Conservation (phyloP, 75 land plant genomes). For the Selaginella moellendorffii region DNA sequence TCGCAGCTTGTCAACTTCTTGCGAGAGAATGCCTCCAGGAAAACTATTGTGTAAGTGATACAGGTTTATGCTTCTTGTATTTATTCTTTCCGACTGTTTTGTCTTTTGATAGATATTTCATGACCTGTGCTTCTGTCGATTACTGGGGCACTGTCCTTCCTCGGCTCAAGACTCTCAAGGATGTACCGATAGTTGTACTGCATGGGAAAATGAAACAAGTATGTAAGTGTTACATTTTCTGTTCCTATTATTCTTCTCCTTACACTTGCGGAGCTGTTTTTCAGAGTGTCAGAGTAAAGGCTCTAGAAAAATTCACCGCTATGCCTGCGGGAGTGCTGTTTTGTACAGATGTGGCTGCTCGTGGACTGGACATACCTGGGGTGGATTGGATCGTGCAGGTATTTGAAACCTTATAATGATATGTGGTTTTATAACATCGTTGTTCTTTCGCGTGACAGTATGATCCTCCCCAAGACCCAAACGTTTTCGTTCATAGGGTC, state of each 20-base stretch:
- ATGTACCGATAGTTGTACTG: neutral
- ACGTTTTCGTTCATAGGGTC: conserved; percentile 81
- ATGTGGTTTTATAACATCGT: neutral
- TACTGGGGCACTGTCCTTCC: conserved; percentile 3
- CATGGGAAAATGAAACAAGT: conserved; percentile 10
- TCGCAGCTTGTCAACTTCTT: conserved; percentile 69
- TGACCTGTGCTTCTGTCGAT: conserved; percentile 8
- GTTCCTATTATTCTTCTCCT: neutral
- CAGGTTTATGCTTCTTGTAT: neutral
- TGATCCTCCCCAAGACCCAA: conserved; percentile 95
- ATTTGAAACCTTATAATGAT: neutral
- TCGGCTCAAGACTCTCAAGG: neutral
- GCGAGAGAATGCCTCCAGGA: conserved; percentile 33
- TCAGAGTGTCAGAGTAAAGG: conserved; percentile 43
- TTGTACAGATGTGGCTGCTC: conserved; percentile 89
- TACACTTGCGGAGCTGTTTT: conserved; percentile 5
- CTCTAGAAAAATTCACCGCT: conserved; percentile 53
- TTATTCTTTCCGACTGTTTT: neutral
- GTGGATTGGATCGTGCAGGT: conserved; percentile 91
- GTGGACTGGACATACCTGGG: conserved; percentile 88
- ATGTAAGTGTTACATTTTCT: neutral
- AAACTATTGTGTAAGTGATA: conserved; percentile 53
- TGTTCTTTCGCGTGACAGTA: conserved; percentile 41
- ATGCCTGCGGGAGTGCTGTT: conserved; percentile 58
- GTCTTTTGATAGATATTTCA: conserved; percentile 5